A percentile compares a stretch with the other conserved stretches of the same genome.
phyloP scores from a whole-genome alignment of 169 alveolate species.

The Besnoitia besnoiti region DNA sequence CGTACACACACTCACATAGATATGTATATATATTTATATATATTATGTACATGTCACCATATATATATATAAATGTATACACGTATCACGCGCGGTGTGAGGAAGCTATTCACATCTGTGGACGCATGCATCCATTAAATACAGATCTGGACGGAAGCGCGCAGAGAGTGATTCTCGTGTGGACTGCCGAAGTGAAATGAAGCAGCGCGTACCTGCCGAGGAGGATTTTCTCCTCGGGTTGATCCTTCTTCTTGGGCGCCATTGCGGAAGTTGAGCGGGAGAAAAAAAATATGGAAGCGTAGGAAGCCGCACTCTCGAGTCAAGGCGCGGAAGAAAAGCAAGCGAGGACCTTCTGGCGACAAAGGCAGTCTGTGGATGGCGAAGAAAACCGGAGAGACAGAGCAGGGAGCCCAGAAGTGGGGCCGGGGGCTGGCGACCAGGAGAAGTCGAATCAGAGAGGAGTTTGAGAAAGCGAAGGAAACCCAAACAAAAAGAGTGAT shows the following conservation, averaged over 20 bases:
- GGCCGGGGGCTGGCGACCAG: not conserved
- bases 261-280: conserved; percentile 33
- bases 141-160: not conserved
- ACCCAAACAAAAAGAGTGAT: not conserved
- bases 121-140: not conserved
- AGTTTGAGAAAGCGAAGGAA: not conserved
- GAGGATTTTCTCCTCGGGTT: conserved; percentile 76
- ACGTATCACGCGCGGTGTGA: not conserved
- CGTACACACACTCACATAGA: not conserved
- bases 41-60: too few species aligned
- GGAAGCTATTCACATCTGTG: not conserved
- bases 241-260: conserved; percentile 86
- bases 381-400: not conserved
- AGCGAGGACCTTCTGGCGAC: too few species aligned
- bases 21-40: not conserved
- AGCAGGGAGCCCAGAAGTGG: not conserved
- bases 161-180: not conserved
- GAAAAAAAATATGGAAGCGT: not conserved
- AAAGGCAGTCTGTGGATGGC: not conserved
- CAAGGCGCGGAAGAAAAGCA: too few species aligned
- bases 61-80: not conserved
- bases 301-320: not conserved
- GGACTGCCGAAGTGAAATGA: not conserved
- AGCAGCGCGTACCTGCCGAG: conserved; percentile 69
- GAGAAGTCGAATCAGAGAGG: not conserved